Evolutionary conservation across 805 yeast species (phyloP).

Genomic region (Clavispora santaluciae): DNA sequence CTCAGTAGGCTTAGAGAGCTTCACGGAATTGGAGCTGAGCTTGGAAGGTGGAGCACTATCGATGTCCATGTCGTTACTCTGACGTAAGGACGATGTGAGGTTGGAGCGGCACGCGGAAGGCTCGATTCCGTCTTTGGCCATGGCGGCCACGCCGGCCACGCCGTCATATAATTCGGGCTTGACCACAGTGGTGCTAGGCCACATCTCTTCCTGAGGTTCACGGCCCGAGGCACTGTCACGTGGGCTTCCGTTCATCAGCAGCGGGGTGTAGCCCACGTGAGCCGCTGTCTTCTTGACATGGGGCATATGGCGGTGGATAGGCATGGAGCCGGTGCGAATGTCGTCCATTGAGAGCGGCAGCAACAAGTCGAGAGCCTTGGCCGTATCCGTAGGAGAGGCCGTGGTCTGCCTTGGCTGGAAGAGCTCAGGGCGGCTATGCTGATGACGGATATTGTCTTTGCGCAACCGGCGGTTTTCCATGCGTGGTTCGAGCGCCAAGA

Average conservation of each 20-base stretch:
- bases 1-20: constrained; percentile 26
- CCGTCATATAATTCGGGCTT: constrained; percentile 1
- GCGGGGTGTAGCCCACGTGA: constrained; percentile 22
- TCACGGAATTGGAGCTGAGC: background rate
- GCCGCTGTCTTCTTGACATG: constrained; percentile 2
- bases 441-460: constrained; percentile 27
- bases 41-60: background rate
- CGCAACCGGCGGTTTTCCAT: constrained; percentile 36
- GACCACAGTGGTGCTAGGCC: background rate
- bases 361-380: constrained; percentile 31
- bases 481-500: constrained; percentile 34
- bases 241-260: constrained; percentile 25
- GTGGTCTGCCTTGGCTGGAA: background rate
- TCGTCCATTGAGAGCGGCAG: constrained; percentile 39
- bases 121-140: background rate
- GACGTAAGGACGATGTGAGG: constrained; percentile 12
- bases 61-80: constrained; percentile 1
- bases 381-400: constrained; percentile 2
- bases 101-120: constrained; percentile 8
- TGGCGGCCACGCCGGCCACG: background rate
- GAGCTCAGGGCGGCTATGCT: constrained; percentile 12
- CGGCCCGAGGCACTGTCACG: background rate
- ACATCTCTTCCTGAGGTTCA: background rate
- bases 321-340: constrained; percentile 18
- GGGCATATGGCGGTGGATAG: constrained; percentile 6